Percentiles rank a stretch among this genome's conserved stretches.
phyloP scores from a whole-genome alignment of 2,329 filamentous ascomycete genomes.

The Fusarium temperatum region DNA sequence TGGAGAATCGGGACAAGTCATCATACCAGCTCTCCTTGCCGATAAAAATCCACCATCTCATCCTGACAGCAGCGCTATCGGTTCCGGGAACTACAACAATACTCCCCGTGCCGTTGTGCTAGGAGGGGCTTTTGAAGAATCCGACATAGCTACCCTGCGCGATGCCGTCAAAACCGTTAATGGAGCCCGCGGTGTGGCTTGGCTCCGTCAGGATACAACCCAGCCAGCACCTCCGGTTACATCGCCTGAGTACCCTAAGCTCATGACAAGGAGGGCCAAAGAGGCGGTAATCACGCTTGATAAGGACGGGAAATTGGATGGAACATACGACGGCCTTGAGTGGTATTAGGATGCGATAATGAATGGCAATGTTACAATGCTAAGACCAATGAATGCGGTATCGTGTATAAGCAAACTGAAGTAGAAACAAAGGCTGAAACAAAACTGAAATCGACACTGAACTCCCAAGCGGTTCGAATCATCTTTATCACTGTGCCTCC shows the following conservation, averaged over 20 bases:
- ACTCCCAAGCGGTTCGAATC: background rate
- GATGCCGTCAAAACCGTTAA: background rate
- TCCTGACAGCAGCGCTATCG: constrained; percentile 4
- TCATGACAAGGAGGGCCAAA: constrained; percentile 22
- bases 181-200: background rate
- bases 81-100: background rate
- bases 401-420: background rate
- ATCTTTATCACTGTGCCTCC: background rate
- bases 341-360: constrained; percentile 13
- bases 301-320: constrained; percentile 6
- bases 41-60: background rate
- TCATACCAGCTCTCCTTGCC: constrained; percentile 6
- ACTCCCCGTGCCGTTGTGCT: constrained; percentile 6
- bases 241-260: constrained; percentile 17
- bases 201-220: constrained; percentile 17
- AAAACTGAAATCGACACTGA: too few species aligned
- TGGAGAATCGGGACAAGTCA: constrained; percentile 11
- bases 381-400: background rate
- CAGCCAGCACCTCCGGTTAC: constrained; percentile 7
- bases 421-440: background rate
- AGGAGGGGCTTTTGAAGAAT: constrained; percentile 15
- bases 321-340: constrained; percentile 2
- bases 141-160: background rate
- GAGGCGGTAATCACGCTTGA: constrained; percentile 13
- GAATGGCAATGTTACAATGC: background rate